Conservation (phyloP, 208 protist species). For the Acanthamoeba lenticulata region DNA sequence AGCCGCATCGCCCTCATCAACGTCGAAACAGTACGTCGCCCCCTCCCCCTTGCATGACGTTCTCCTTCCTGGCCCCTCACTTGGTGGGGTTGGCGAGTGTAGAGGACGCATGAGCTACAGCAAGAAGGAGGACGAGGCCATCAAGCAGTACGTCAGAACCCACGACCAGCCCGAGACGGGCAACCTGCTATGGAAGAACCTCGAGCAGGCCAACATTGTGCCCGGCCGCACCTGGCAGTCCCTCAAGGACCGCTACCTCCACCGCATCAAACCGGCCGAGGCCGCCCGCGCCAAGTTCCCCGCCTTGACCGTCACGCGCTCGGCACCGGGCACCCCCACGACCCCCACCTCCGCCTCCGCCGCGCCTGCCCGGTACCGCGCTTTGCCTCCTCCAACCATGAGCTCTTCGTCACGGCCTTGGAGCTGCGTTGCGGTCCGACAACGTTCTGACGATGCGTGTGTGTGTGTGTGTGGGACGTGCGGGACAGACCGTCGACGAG, state of each 20-base stretch:
- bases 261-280: background rate
- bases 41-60: background rate
- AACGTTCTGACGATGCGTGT: too few relatives aligned
- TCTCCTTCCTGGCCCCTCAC: background rate
- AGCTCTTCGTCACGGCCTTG: background rate
- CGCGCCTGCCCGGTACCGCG: background rate
- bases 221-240: background rate
- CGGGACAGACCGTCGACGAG: background rate
- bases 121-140: background rate
- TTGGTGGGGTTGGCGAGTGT: background rate
- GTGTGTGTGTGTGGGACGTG: too few relatives aligned
- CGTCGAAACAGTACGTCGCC: background rate
- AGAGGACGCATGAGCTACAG: background rate
- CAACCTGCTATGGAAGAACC: background rate
- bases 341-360: background rate
- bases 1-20: background rate
- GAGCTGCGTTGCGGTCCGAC: background rate
- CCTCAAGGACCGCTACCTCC: slow-evolving; percentile 6
- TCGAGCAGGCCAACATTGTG: background rate
- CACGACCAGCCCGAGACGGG: background rate
- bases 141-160: background rate
- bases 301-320: background rate
- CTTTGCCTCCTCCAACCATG: background rate
- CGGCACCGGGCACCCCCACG: background rate
- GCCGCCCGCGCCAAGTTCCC: background rate